These are phyloP conservation scores for Kuraishia ogatae DNA, from an alignment of 805 yeast genomes.

Conservation along the genomic window DNA sequence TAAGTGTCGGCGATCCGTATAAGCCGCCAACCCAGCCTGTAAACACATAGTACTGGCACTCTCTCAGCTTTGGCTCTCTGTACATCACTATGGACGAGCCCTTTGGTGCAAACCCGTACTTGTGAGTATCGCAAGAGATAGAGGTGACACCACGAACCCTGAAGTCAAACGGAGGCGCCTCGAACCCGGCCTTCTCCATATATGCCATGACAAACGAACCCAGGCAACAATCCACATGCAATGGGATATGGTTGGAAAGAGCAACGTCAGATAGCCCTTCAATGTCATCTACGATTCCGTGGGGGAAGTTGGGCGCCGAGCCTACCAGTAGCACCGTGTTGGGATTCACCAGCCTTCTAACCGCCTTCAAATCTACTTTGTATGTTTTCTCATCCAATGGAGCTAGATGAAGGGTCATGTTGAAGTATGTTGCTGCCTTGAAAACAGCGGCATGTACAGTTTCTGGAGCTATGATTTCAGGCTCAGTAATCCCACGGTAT, in stretches of 20 bases:
- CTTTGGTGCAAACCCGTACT: slow-evolving; percentile 97
- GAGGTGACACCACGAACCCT: slow-evolving; percentile 90
- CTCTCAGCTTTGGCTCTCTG: slow-evolving; percentile 55
- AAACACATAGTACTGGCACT: slow-evolving; percentile 75
- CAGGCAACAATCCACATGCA: slow-evolving; percentile 93
- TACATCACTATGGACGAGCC: slow-evolving; percentile 94
- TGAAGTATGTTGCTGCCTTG: slow-evolving; percentile 87
- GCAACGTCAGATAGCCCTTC: slow-evolving; percentile 62
- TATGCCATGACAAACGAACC: slow-evolving; percentile 89
- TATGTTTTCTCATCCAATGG: slow-evolving; percentile 61
- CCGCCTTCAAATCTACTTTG: slow-evolving; percentile 57
- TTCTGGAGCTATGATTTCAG: slow-evolving; percentile 84
- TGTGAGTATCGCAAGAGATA: slow-evolving; percentile 98
- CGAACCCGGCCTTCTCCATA: slow-evolving; percentile 53
- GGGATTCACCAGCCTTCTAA: slow-evolving; percentile 54
- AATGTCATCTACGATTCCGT: slow-evolving; percentile 90
- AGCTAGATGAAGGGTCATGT: slow-evolving; percentile 75
- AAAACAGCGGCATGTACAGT: slow-evolving; percentile 94
- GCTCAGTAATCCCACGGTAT: slow-evolving; percentile 50
- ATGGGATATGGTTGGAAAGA: slow-evolving; percentile 59
- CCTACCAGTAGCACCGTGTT: slow-evolving; percentile 85
- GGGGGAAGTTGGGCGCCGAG: slow-evolving; percentile 96
- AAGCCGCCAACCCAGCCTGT: slow-evolving; percentile 92
- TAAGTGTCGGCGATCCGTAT: slow-evolving; percentile 93
- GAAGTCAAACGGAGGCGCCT: slow-evolving; percentile 65